Evolutionary conservation across 2,329 filamentous ascomycete species (phyloP).

Genomic region (Albifimbria verrucaria): DNA sequence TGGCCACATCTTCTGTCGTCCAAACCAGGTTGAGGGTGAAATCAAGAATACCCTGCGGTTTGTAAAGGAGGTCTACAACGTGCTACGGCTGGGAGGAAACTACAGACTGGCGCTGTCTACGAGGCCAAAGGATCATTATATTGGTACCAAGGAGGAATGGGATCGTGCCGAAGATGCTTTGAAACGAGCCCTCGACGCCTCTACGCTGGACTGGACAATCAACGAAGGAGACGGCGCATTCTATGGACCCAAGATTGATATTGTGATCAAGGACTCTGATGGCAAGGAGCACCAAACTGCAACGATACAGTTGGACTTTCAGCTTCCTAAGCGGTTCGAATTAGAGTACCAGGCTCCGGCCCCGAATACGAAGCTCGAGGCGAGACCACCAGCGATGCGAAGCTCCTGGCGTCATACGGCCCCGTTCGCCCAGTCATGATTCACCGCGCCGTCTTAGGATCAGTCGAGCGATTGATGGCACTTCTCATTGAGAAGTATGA

Average conservation of each 20-base stretch:
- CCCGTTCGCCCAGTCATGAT: constrained; percentile 72
- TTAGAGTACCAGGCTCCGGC: constrained; percentile 71
- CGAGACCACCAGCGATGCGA: constrained; percentile 45
- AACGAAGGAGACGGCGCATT: constrained; percentile 85
- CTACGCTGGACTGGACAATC: constrained; percentile 68
- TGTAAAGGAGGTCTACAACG: constrained; percentile 67
- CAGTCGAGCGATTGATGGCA: constrained; percentile 80
- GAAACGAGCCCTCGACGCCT: constrained; percentile 53
- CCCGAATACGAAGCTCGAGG: constrained; percentile 56
- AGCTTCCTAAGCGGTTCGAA: constrained; percentile 78
- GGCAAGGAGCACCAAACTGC: constrained; percentile 88
- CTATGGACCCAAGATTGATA: constrained; percentile 90
- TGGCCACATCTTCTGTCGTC: constrained; percentile 85
- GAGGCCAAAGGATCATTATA: constrained; percentile 70
- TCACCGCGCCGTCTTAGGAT: constrained; percentile 81
- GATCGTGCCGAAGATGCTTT: constrained; percentile 39
- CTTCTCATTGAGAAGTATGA: constrained; percentile 80
- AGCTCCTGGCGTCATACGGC: constrained; percentile 49
- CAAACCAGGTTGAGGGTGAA: constrained; percentile 70
- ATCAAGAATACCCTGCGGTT: constrained; percentile 73
- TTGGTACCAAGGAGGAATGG: constrained; percentile 68
- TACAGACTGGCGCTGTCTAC: constrained; percentile 79
- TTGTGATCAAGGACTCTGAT: constrained; percentile 73
- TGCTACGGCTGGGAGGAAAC: constrained; percentile 62
- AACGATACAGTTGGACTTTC: constrained; percentile 87